Conservation (phyloP, 768 basidiomycete species). For the Mycena chlorophos region DNA sequence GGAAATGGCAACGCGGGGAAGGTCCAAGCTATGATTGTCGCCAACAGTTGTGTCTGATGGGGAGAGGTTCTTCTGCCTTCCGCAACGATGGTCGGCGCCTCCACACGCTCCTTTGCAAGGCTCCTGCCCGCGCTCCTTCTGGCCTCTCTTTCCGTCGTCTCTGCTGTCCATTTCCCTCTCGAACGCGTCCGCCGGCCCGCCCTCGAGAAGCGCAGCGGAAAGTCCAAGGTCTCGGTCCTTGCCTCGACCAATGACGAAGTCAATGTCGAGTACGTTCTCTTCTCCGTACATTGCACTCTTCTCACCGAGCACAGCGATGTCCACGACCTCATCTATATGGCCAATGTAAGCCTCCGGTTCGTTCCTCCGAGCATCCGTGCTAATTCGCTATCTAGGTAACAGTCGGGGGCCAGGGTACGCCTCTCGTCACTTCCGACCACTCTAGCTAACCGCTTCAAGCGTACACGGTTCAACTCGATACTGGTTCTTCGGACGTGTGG, state of each 20-base stretch:
- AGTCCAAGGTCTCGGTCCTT: conserved; percentile 36
- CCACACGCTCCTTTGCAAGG: conserved; percentile 19
- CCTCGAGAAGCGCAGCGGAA: conserved; percentile 32
- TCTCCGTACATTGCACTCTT: too few relatives aligned
- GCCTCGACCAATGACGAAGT: conserved; percentile 30
- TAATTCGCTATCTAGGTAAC: conserved; percentile 50
- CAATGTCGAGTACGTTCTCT: too few relatives aligned
- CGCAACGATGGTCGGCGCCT: conserved; percentile 3
- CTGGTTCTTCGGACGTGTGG: conserved; percentile 85
- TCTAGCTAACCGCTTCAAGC: conserved; percentile 38
- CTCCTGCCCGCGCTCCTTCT: conserved; percentile 24
- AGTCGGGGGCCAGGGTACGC: conserved; percentile 60
- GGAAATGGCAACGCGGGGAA: too few relatives aligned
- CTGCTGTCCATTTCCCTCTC: conserved; percentile 50
- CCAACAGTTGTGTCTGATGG: too few relatives aligned
- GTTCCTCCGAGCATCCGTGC: conserved; percentile 2
- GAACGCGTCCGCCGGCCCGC: conserved; percentile 42
- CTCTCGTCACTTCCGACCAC: conserved; percentile 3
- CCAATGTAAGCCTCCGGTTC: conserved; percentile 53
- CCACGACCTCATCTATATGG: conserved; percentile 77
- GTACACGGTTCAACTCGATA: conserved; percentile 78
- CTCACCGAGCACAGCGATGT: too few relatives aligned
- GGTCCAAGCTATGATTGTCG: too few relatives aligned
- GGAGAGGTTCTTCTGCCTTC: neutral
- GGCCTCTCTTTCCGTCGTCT: conserved; percentile 32